Conservation (phyloP, 1,139 yeast genomes). For the Geotrichum aggregatum region DNA sequence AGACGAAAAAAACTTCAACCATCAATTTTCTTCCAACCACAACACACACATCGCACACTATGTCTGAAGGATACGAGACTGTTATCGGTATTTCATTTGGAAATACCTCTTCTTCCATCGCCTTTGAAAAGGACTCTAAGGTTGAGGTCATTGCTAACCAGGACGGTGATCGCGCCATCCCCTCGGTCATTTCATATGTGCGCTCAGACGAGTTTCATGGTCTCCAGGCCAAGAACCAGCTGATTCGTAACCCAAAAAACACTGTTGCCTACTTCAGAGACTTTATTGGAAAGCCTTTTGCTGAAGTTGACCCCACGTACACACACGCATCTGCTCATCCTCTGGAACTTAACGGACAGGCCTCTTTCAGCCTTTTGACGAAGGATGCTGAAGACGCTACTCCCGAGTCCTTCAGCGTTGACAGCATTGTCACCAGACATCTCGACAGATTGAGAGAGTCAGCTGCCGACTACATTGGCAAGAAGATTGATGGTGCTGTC, state of each 20-base stretch:
- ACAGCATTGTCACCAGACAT: constrained; percentile 80
- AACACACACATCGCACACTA: constrained; percentile 23
- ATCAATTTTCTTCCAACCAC: background rate
- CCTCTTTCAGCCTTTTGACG: constrained; percentile 60
- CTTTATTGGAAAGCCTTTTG: constrained; percentile 72
- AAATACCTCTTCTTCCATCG: constrained; percentile 92
- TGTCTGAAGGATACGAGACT: constrained; percentile 41
- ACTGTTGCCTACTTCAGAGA: constrained; percentile 93
- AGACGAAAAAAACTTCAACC: background rate
- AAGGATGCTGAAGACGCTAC: constrained; percentile 33
- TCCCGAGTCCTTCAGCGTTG: constrained; percentile 56
- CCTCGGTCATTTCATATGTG: constrained; percentile 85
- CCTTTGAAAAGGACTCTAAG: constrained; percentile 85
- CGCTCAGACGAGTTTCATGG: constrained; percentile 97
- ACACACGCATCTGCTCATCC: constrained; percentile 70
- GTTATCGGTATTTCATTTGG: constrained; percentile 96
- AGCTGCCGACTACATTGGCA: constrained; percentile 90
- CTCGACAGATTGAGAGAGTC: constrained; percentile 76
- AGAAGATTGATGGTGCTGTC: constrained; percentile 74
- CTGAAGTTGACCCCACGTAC: constrained; percentile 61
- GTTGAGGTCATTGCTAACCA: constrained; percentile 98
- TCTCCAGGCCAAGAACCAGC: constrained; percentile 88
- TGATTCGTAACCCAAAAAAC: constrained; percentile 82
- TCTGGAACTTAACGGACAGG: constrained; percentile 61
- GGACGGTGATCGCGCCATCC: constrained; percentile 97